phyloP scores from a whole-genome alignment of 2,329 filamentous ascomycete species.

The Aspergillus sp. region DNA sequence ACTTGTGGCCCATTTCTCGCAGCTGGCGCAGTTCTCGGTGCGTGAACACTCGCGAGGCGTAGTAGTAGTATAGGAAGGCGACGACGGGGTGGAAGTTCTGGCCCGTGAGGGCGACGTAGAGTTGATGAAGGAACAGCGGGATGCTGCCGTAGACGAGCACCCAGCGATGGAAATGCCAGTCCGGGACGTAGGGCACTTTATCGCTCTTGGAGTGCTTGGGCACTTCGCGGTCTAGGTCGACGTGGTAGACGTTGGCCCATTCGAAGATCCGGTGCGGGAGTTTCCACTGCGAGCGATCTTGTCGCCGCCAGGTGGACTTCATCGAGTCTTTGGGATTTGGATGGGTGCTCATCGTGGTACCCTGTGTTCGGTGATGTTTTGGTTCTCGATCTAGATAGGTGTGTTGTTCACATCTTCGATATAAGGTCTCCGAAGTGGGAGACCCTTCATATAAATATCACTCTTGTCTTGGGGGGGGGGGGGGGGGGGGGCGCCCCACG shows the following conservation, averaged over 20 bases:
- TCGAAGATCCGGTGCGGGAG: constrained; percentile 34
- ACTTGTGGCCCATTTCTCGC: constrained; percentile 37
- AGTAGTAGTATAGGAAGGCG: constrained; percentile 39
- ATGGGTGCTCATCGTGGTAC: background rate
- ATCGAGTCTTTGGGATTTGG: constrained; percentile 37
- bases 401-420: no score
- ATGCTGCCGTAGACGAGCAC: constrained; percentile 40
- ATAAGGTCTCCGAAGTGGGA: background rate
- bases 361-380: background rate
- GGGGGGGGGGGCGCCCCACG: no score
- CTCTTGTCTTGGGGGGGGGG: no score
- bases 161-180: constrained; percentile 38
- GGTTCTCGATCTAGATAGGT: no score
- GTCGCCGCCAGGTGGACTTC: constrained; percentile 41
- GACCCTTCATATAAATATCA: background rate
- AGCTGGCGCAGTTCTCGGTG: constrained; percentile 41
- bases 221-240: constrained; percentile 28
- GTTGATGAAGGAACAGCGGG: constrained; percentile 40
- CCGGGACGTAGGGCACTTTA: constrained; percentile 39
- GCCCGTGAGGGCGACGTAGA: constrained; percentile 29
- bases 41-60: constrained; percentile 39
- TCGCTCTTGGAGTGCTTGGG: constrained; percentile 44
- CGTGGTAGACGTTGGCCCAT: constrained; percentile 27
- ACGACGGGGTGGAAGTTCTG: constrained; percentile 28
- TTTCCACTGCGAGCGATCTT: constrained; percentile 31